Evolutionary conservation across 2,329 filamentous ascomycete genomes (phyloP).

Genomic region (Aureobasidium mangrovei): DNA sequence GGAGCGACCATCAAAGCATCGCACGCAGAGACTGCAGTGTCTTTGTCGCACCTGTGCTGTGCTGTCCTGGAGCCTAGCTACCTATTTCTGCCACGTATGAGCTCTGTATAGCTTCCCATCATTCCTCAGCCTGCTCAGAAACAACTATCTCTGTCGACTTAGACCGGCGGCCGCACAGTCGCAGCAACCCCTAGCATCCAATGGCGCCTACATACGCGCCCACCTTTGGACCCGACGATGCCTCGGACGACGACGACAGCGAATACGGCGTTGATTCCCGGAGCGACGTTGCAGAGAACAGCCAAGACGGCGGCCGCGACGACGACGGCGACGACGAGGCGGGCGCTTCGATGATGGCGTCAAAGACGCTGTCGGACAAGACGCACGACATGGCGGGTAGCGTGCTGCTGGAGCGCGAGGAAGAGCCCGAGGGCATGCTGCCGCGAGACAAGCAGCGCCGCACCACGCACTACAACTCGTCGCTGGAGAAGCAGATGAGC

Average conservation of each 20-base stretch:
- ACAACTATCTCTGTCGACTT: background rate
- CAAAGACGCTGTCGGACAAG: slow-evolving; percentile 1
- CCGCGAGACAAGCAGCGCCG: slow-evolving; percentile 49
- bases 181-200: background rate
- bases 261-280: background rate
- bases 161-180: background rate
- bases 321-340: background rate
- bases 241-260: slow-evolving; percentile 1
- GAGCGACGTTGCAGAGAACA: background rate
- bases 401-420: slow-evolving; percentile 17
- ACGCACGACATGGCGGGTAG: slow-evolving; percentile 6
- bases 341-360: background rate
- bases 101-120: too few relatives aligned
- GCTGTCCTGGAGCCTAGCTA: background rate
- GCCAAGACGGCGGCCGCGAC: background rate
- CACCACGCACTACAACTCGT: slow-evolving; percentile 87
- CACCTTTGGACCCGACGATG: slow-evolving; percentile 7
- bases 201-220: slow-evolving; percentile 12
- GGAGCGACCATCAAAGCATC: background rate
- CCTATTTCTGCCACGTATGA: too few relatives aligned
- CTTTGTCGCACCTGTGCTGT: background rate
- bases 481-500: slow-evolving; percentile 87
- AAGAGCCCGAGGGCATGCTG: slow-evolving; percentile 30
- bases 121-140: background rate
- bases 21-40: background rate